phyloP scores from a whole-genome alignment of 2,329 filamentous ascomycete genomes.

The Diaporthe sp. region DNA sequence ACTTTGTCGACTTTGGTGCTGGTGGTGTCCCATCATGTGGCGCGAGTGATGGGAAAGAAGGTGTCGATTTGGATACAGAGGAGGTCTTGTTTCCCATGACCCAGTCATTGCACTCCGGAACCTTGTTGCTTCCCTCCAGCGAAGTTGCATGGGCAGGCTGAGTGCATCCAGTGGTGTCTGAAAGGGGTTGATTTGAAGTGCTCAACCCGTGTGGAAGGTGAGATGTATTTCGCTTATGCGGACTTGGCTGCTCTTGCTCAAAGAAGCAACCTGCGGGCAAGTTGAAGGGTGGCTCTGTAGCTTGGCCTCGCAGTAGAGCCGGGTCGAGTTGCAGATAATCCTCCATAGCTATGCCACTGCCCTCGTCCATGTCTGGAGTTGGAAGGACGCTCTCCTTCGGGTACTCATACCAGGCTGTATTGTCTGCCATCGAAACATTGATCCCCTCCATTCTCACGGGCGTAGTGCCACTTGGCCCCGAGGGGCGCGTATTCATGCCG shows the following conservation, averaged over 20 bases:
- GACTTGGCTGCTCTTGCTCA: not conserved
- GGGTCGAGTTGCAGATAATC: constrained; percentile 10
- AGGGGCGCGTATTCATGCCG: not conserved
- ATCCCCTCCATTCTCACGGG: not conserved
- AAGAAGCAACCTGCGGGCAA: not conserved
- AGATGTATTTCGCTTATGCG: not conserved
- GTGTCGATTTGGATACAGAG: constrained; percentile 3
- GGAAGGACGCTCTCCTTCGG: constrained; percentile 1
- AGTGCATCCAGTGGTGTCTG: not conserved
- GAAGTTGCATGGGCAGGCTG: not conserved
- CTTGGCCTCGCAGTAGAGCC: not conserved
- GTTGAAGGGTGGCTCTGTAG: not conserved
- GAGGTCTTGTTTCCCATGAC: not conserved
- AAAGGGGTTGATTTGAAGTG: not conserved
- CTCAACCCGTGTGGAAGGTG: not conserved
- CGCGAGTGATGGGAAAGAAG: not conserved
- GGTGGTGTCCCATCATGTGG: not conserved
- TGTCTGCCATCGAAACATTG: not conserved
- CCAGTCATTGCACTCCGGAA: not conserved
- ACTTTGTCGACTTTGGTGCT: not conserved
- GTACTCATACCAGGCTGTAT: not conserved
- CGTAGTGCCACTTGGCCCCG: not conserved
- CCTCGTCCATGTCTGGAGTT: not conserved
- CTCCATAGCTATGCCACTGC: not conserved
- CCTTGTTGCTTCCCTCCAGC: not conserved